Conservation (phyloP, 2,329 filamentous ascomycete species). For the Penicillium sumatraense region DNA sequence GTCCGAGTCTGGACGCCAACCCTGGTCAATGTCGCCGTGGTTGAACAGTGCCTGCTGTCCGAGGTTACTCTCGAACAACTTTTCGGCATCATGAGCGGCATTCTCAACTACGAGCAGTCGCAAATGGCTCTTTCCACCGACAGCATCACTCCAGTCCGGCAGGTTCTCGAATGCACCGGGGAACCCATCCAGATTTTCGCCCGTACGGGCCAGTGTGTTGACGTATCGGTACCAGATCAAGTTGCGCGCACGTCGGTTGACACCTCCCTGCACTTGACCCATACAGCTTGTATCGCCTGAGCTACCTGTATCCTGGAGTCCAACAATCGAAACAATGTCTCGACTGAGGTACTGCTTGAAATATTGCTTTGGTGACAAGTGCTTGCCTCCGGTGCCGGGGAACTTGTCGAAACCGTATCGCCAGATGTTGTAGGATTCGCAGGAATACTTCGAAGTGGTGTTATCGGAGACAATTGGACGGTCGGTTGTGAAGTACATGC, state of each 20-base stretch:
- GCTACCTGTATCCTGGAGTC: slow-evolving; percentile 15
- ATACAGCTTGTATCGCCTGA: slow-evolving; percentile 20
- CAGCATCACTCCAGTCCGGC: slow-evolving; percentile 17
- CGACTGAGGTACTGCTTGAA: slow-evolving; percentile 17
- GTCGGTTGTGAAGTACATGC: slow-evolving; percentile 20
- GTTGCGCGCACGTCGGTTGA: slow-evolving; percentile 17
- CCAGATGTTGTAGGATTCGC: slow-evolving; percentile 13
- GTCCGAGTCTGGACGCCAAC: slow-evolving; percentile 13
- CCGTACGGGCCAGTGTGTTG: slow-evolving; percentile 18
- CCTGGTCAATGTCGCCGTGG: slow-evolving; percentile 11
- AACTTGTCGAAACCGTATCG: slow-evolving; percentile 20
- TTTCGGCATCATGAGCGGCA: slow-evolving; percentile 15
- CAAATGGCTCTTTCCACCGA: slow-evolving; percentile 12
- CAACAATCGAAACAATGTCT: slow-evolving; percentile 19
- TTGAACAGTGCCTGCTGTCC: slow-evolving; percentile 14
- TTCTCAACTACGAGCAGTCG: slow-evolving; percentile 15
- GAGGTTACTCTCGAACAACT: slow-evolving; percentile 10
- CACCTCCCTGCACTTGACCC: slow-evolving; percentile 16
- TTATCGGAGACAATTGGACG: slow-evolving; percentile 13
- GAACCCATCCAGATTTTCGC: slow-evolving; percentile 16
- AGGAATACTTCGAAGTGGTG: slow-evolving; percentile 1
- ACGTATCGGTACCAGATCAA: slow-evolving; percentile 22
- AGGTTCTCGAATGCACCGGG: slow-evolving; percentile 15
- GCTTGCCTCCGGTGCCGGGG: slow-evolving; percentile 13
- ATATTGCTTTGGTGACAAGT: slow-evolving; percentile 15